Evolutionary conservation across 2,329 filamentous ascomycete genomes (phyloP).

Genomic region (Colletotrichum musae): DNA sequence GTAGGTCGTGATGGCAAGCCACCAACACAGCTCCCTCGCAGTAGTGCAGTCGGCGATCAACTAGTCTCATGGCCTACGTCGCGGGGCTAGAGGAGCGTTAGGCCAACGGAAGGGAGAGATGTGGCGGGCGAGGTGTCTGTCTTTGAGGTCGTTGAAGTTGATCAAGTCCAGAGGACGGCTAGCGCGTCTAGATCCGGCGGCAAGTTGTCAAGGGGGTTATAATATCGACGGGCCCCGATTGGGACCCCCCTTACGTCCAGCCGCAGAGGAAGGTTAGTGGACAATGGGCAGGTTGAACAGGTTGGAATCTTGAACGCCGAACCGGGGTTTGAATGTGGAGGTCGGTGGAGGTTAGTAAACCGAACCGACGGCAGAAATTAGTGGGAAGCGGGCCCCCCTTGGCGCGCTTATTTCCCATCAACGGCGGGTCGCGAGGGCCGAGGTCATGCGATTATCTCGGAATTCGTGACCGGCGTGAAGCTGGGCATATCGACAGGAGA

Average conservation of each 20-base stretch:
- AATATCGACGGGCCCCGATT: background rate
- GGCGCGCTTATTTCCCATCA: too few species aligned
- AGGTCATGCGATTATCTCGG: too few species aligned
- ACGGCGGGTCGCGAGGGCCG: too few species aligned
- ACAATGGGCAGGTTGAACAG: background rate
- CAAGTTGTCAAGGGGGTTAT: background rate
- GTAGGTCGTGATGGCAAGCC: constrained; percentile 5
- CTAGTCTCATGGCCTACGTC: constrained; percentile 30
- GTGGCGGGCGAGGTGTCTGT: background rate
- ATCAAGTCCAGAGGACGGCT: background rate
- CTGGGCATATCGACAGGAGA: background rate
- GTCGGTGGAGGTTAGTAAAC: too few species aligned
- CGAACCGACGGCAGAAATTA: too few species aligned
- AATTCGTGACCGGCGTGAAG: background rate
- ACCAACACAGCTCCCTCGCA: constrained; percentile 22
- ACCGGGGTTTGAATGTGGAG: too few species aligned
- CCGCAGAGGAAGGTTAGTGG: background rate
- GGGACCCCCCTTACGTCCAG: background rate
- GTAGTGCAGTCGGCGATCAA: background rate
- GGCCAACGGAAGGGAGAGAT: background rate
- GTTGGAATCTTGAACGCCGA: too few species aligned
- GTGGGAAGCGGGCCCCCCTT: too few species aligned
- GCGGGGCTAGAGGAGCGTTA: background rate
- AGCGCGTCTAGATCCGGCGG: background rate
- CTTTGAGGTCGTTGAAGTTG: background rate